Base-by-base conservation (phyloP, 768 basidiomycete genomes). In the Boletus reticulatus region DNA sequence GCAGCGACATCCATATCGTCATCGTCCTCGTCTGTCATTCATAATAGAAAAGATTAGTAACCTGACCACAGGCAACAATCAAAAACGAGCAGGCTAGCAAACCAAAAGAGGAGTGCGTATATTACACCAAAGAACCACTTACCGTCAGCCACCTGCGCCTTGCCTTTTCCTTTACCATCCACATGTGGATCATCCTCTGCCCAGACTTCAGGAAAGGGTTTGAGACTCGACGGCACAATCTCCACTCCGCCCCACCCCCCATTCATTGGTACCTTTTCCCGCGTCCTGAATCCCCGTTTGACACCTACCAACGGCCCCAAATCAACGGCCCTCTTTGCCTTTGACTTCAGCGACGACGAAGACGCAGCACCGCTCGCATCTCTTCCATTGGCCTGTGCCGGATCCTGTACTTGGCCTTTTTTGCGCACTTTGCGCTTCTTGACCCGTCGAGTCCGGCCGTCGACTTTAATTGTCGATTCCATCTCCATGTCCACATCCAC, bases 171-270 rank as follows among this genome's bases (percentile, higher is more conserved):
- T 42, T 68, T 69, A 6, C 42, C 14, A 56, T 16, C 11, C 24
- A 43, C 43, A 7, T 41, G 41, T 4, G 17, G 11, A 48, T 57
- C 44, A 8, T 53, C 60, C 55, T 56, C 69, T 32, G 0, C 9
- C n/a, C 27, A 29, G 20, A 62, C 44, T 7, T 58, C 55, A 42
- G 61, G 62, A 53, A 48, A 67, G 5, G 64, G 29, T 17, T 13
- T 27, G 14, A 68, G 52, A 52, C 68, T 63, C 22, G 64, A 65
- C 6, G 74, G 64, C 12, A 80, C 74, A 71, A 86, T 77, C 73
- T 85, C 84, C 27, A 86, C 79, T 0, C 85, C 85, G 20, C 80
- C 77, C 72, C 88, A 77, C 4, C 88, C 87, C 1, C 87, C 84
- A 41, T 78, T 79, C 52, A 73, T 74, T 8, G 80, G 80, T 3